Percentiles rank a stretch among this genome's conserved stretches.
Conservation (phyloP, 2,329 filamentous ascomycete species). For the Penicillium janthinellum region DNA sequence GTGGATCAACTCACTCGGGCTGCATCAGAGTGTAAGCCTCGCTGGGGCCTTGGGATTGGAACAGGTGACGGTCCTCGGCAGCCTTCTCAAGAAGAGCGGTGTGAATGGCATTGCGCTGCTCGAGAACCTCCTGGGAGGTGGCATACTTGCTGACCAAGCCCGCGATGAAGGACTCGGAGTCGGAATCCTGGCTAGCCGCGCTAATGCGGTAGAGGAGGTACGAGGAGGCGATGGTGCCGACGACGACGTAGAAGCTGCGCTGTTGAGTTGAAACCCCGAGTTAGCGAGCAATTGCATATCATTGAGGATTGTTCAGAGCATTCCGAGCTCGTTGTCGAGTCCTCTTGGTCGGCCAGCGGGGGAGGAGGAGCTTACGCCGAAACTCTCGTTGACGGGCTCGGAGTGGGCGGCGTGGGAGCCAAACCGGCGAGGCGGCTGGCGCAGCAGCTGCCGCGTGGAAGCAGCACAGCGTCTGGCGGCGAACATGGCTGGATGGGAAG, state of each 20-base stretch:
- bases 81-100: conserved; percentile 64
- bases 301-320: conserved; percentile 12
- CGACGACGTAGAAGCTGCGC: conserved; percentile 51
- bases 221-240: conserved; percentile 46
- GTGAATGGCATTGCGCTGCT: conserved; percentile 61
- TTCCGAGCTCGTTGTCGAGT: conserved; percentile 13
- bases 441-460: conserved; percentile 42
- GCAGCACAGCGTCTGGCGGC: conserved; percentile 44
- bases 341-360: conserved; percentile 10
- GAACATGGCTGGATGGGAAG: conserved; percentile 40
- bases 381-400: conserved; percentile 49
- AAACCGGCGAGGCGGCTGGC: conserved; percentile 48
- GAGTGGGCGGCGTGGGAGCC: conserved; percentile 46
- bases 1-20: conserved; percentile 60
- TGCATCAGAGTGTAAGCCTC: conserved; percentile 59
- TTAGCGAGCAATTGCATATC: conserved; percentile 19
- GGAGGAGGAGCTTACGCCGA: conserved; percentile 45
- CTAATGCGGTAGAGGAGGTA: conserved; percentile 47
- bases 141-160: conserved; percentile 59
- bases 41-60: conserved; percentile 48
- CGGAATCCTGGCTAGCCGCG: conserved; percentile 42
- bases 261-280: conserved; percentile 28
- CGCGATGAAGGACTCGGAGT: conserved; percentile 44
- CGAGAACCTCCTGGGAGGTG: conserved; percentile 55
- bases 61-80: conserved; percentile 63